Percentiles rank a stretch among this genome's conserved stretches.
These are phyloP conservation scores for Fomitopsis pulvina DNA, from an alignment of 768 basidiomycete genomes.

Conservation along the genomic window DNA sequence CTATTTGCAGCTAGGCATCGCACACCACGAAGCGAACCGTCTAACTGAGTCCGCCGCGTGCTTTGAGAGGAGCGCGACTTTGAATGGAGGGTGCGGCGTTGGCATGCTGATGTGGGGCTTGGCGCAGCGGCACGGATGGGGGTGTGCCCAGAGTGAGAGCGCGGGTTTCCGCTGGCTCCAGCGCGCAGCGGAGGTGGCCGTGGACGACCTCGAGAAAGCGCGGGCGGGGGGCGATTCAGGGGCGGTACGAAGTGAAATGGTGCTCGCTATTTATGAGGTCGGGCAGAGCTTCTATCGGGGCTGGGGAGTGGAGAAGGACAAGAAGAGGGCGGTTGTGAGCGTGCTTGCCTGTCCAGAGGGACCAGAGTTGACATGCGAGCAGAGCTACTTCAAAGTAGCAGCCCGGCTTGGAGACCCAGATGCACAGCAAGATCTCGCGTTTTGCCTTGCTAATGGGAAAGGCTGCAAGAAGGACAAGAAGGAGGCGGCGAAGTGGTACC, in stretches of 20 bases:
- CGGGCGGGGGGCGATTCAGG: constrained; percentile 45
- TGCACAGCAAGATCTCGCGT: constrained; percentile 81
- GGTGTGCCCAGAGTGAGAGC: constrained; percentile 72
- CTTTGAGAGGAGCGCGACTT: constrained; percentile 72
- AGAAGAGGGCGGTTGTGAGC: constrained; percentile 83
- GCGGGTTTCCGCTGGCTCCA: constrained; percentile 78
- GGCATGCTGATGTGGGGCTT: constrained; percentile 95
- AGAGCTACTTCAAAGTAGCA: constrained; percentile 83
- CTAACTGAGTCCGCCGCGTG: constrained; percentile 60
- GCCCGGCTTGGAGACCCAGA: constrained; percentile 82
- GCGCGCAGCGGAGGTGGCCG: constrained; percentile 75
- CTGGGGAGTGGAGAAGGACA: constrained; percentile 83
- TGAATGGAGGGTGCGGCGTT: constrained; percentile 73
- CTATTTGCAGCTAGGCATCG: constrained; percentile 70
- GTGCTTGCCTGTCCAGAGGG: neutral
- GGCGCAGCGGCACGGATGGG: constrained; percentile 84
- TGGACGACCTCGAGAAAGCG: constrained; percentile 65
- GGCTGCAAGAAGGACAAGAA: constrained; percentile 87
- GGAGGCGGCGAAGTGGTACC: constrained; percentile 85
- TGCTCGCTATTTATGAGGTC: constrained; percentile 87
- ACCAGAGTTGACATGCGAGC: neutral
- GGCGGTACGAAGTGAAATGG: constrained; percentile 68
- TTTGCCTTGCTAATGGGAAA: constrained; percentile 79
- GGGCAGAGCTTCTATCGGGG: constrained; percentile 91
- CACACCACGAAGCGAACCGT: constrained; percentile 69